Evolutionary conservation across 2,329 filamentous ascomycete species (phyloP), one percentile per base, ranked within the genome.

Genomic region (Alternaria arborescens): DNA sequence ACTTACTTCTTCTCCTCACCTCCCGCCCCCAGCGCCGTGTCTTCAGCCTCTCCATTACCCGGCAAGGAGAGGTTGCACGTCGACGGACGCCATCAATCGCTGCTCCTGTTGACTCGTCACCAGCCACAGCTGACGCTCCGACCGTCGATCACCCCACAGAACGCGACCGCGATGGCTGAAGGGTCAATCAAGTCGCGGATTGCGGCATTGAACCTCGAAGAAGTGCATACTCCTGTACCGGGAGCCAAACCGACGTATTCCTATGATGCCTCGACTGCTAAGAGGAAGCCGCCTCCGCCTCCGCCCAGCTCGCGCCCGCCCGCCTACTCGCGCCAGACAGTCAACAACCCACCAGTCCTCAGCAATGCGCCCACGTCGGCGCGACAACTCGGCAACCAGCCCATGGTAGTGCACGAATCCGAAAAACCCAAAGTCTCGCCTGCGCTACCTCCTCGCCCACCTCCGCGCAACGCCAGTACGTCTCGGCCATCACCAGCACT

Each of bases 391-490:
- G 79, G 77, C 61, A 82, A 83, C 50, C 74, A 77, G 66, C 81
- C 81, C 14, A 72, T 52, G 54, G 64, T 50, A 38, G 66, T 58
- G 43, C 60, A 38, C 22, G 62, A 69, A 3, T 60, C 38, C 26
- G 59, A 66, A 5, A 51, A 64, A 8, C 70, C 72, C 18, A 71
- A 62, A 12, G 48, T 71, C 16, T 72, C 68, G 34, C 77, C 74
- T 20, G 71, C 71, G 4, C 70, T 77, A 18, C 75, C 76, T n/a
- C 76, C 76, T 8, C 72, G 77, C 18, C 84, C 83, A n/a, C 73
- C 81, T n/a, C 76, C 86, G 20, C 85, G 85, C 41, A 80, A 80
- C 10, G 80, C 59, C 52, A 80, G 80, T n/a, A 81, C 62, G 34
- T 65, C 71, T 38, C 67, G 72, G 46, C 63, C 61, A 36, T 72